A percentile compares a stretch with the other conserved stretches of the same genome.
Evolutionary conservation across 2,329 filamentous ascomycete species (phyloP).

Genomic region (Trichoderma harzianum): DNA sequence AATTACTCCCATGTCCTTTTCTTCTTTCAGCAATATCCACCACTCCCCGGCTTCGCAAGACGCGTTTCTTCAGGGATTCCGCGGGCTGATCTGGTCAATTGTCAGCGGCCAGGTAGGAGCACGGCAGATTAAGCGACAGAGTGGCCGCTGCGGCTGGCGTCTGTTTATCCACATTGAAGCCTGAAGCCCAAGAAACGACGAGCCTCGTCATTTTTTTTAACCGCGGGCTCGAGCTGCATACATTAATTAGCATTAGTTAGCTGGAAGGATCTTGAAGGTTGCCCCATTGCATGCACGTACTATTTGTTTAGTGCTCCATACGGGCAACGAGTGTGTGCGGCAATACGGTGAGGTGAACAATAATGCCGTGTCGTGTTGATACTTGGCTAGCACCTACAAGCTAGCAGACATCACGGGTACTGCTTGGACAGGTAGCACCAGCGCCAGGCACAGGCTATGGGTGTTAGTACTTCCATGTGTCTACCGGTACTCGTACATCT

Average conservation of each 20-base stretch:
- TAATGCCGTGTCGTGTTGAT: background rate
- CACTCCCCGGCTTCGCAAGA: constrained; percentile 2
- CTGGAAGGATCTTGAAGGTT: constrained; percentile 6
- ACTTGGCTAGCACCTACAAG: background rate
- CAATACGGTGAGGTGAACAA: background rate
- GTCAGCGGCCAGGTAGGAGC: background rate
- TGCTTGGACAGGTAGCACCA: background rate
- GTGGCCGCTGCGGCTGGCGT: constrained; percentile 11
- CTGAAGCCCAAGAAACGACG: background rate
- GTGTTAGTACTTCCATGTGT: background rate
- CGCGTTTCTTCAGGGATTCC: background rate
- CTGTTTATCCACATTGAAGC: constrained; percentile 9
- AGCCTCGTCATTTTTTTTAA: constrained; percentile 1
- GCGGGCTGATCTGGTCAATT: background rate
- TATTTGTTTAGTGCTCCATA: background rate
- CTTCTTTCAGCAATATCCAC: constrained; percentile 5
- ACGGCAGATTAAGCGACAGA: constrained; percentile 15
- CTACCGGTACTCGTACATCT: background rate
- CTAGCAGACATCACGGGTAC: background rate
- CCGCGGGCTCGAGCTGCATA: constrained; percentile 12
- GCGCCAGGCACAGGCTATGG: background rate
- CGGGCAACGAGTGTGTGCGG: background rate
- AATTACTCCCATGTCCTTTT: background rate
- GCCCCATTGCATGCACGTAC: constrained; percentile 5
- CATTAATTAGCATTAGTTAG: constrained; percentile 6